A percentile compares a stretch with the other conserved stretches of the same genome.
Conservation (phyloP, 306 rosid genomes). For the Benincasa hispida region DNA sequence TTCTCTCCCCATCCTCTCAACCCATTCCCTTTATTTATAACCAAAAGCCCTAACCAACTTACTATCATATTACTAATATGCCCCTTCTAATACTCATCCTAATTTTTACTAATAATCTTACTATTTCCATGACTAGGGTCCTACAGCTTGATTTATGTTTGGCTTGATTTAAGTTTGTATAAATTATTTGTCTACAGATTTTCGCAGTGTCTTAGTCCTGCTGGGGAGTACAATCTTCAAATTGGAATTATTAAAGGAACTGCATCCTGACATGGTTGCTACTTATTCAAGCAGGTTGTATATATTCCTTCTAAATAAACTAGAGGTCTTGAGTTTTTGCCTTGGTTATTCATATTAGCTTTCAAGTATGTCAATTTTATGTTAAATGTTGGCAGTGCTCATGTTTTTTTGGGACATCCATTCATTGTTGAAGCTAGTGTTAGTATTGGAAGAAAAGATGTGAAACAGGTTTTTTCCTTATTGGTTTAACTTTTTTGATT, state of each 20-base stretch:
- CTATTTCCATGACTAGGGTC: too few relatives aligned
- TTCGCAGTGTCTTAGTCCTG: conserved; percentile 91
- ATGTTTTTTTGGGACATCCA: conserved; percentile 95
- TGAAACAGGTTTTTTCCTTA: conserved; percentile 47
- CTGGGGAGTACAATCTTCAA: conserved; percentile 95
- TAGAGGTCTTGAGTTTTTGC: neutral
- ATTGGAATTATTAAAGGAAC: conserved; percentile 90
- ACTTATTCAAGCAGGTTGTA: conserved; percentile 90
- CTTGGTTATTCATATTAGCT: conserved; percentile 6
- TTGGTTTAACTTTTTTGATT: neutral
- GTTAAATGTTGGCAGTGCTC: conserved; percentile 42
- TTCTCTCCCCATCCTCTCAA: too few relatives aligned
- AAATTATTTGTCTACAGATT: neutral
- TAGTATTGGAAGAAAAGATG: conserved; percentile 89
- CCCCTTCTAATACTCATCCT: too few relatives aligned
- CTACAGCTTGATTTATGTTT: too few relatives aligned
- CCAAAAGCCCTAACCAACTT: too few relatives aligned
- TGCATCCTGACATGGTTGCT: conserved; percentile 99
- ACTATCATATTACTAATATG: too few relatives aligned
- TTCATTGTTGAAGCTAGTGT: conserved; percentile 97
- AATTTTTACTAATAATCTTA: too few relatives aligned
- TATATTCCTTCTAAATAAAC: neutral
- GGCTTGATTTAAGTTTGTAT: neutral
- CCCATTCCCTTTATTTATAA: too few relatives aligned
- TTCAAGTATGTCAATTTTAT: neutral